Conservation (phyloP, 371 early-diverging fungal species). For the Rhizopus arrhizus region DNA sequence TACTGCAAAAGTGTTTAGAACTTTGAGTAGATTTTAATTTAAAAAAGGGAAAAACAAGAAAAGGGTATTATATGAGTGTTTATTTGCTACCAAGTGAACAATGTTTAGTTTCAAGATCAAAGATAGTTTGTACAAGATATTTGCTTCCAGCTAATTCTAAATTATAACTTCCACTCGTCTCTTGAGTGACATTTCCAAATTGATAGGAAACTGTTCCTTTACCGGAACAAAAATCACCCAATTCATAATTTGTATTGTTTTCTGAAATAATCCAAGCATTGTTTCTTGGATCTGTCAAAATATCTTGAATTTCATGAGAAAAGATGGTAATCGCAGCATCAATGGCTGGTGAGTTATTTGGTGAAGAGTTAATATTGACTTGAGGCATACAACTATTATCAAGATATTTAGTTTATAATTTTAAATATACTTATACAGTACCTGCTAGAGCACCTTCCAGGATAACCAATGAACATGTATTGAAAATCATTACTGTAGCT, state of each 20-base stretch:
- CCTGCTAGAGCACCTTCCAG: slow-evolving; percentile 36
- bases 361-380: slow-evolving; percentile 34
- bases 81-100: slow-evolving; percentile 31
- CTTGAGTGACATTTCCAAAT: slow-evolving; percentile 36
- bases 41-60: neutral
- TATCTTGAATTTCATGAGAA: slow-evolving; percentile 59
- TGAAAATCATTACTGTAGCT: slow-evolving; percentile 48
- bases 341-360: slow-evolving; percentile 49
- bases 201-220: slow-evolving; percentile 32
- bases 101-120: slow-evolving; percentile 38
- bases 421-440: neutral
- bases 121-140: slow-evolving; percentile 54
- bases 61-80: neutral
- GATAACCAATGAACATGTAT: slow-evolving; percentile 55
- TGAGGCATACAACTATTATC: slow-evolving; percentile 38
- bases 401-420: neutral
- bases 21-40: neutral
- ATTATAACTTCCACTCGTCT: slow-evolving; percentile 43
- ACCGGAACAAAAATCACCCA: slow-evolving; percentile 55
- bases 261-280: slow-evolving; percentile 48
- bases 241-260: slow-evolving; percentile 29
- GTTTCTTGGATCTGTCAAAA: slow-evolving; percentile 51
- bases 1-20: neutral
- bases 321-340: slow-evolving; percentile 56
- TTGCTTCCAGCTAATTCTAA: slow-evolving; percentile 36